phyloP scores from a whole-genome alignment of 495 filamentous ascomycete species.

The Lasiosphaeria hispida region DNA sequence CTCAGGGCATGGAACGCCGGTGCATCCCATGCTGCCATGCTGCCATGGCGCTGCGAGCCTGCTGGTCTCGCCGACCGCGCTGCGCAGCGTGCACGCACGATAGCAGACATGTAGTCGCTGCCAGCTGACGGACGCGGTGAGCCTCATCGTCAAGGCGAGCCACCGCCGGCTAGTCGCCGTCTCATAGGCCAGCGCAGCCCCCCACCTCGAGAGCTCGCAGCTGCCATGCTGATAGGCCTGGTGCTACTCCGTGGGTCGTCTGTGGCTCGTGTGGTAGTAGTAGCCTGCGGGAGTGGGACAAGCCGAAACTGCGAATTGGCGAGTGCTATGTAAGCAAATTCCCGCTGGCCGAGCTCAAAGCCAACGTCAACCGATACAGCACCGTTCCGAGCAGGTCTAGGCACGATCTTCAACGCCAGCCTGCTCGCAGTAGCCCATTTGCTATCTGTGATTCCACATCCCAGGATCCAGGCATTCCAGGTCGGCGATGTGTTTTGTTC shows the following conservation, averaged over 20 bases:
- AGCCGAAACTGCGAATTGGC: too few relatives aligned
- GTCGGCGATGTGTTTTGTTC: too few relatives aligned
- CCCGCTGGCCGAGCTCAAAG: too few relatives aligned
- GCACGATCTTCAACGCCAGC: conserved; percentile 1
- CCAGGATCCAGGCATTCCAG: too few relatives aligned
- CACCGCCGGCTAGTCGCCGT: neutral
- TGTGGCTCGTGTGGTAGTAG: too few relatives aligned
- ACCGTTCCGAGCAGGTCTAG: neutral
- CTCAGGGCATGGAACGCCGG: conserved; percentile 1
- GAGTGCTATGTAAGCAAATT: too few relatives aligned
- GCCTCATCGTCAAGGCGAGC: conserved; percentile 23
- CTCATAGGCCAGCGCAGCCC: conserved; percentile 9
- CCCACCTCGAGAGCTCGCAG: neutral
- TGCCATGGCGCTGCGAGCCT: neutral
- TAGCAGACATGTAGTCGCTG: conserved; percentile 22
- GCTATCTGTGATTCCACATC: neutral
- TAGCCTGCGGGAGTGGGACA: too few relatives aligned
- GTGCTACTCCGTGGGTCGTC: too few relatives aligned
- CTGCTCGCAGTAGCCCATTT: neutral
- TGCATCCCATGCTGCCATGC: neutral
- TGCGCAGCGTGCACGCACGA: neutral
- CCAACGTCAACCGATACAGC: too few relatives aligned
- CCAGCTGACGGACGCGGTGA: conserved; percentile 25
- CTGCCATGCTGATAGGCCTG: conserved; percentile 4
- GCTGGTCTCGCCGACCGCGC: neutral